phyloP scores from a whole-genome alignment of 306 rosid genomes.

The Psophocarpus tetragonolobus region DNA sequence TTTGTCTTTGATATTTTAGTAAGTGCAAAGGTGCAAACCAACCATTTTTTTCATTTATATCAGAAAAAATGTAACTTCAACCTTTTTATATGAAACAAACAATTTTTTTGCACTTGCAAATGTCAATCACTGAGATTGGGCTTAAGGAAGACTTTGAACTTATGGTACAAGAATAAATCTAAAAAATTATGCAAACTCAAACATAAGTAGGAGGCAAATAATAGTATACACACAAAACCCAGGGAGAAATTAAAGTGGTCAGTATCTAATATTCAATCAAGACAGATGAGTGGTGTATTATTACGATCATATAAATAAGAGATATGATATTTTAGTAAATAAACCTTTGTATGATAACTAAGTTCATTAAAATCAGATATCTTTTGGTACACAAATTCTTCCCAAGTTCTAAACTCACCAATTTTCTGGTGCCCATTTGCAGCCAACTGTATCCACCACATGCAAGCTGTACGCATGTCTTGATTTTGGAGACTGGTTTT shows the following conservation, averaged over 20 bases:
- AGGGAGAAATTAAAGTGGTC: not conserved
- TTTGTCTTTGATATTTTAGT: too few relatives aligned
- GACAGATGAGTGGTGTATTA: constrained; percentile 5
- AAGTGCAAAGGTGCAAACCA: too few relatives aligned
- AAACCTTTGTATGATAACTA: not conserved
- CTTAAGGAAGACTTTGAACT: not conserved
- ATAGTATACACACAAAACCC: not conserved
- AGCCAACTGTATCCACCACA: constrained; percentile 85
- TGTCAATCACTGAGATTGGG: not conserved
- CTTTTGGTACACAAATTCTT: not conserved
- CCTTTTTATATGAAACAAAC: not conserved
- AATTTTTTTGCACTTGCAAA: not conserved
- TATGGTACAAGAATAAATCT: not conserved
- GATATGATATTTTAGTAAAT: constrained; percentile 6
- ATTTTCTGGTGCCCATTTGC: constrained; percentile 88
- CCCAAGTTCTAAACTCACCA: constrained; percentile 58
- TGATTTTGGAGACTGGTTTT: constrained; percentile 86
- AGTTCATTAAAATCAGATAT: constrained; percentile 11
- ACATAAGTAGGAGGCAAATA: not conserved
- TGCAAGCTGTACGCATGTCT: constrained; percentile 95
- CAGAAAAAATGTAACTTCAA: not conserved
- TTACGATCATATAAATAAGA: not conserved
- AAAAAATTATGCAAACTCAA: not conserved
- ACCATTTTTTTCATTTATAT: too few relatives aligned
- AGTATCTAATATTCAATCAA: too few relatives aligned